These are phyloP conservation scores for Corinectria fuckeliana DNA, from an alignment of 2,329 filamentous ascomycete genomes.

Conservation along the genomic window DNA sequence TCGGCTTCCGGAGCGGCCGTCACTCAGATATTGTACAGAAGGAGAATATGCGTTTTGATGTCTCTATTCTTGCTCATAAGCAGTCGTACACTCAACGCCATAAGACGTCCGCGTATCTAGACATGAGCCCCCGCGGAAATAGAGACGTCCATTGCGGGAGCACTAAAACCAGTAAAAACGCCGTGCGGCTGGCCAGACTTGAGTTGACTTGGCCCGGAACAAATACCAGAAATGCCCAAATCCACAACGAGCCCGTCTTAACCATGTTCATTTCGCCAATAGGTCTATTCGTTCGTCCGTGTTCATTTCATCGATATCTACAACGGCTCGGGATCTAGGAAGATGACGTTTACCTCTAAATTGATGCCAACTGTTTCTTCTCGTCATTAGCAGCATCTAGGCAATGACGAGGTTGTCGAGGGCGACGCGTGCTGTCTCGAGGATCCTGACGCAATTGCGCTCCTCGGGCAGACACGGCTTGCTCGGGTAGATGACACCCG, in stretches of 20 bases:
- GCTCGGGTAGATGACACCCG: constrained; percentile 36
- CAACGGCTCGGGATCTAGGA: background rate
- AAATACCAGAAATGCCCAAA: constrained; percentile 8
- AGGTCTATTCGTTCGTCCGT: background rate
- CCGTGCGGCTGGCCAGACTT: background rate
- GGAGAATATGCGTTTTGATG: background rate
- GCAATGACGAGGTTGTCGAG: constrained; percentile 63
- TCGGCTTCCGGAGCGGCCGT: constrained; percentile 2
- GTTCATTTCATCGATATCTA: background rate
- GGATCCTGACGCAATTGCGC: constrained; percentile 56
- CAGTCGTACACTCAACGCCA: background rate
- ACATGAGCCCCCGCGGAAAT: background rate
- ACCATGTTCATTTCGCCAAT: background rate
- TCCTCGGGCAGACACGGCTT: constrained; percentile 42
- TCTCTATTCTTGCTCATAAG: background rate
- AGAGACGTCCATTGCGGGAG: background rate
- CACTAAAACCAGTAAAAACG: constrained; percentile 3
- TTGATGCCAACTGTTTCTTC: background rate
- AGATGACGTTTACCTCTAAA: background rate
- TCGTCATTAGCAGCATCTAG: constrained; percentile 31
- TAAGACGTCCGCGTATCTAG: no score
- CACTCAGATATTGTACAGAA: background rate
- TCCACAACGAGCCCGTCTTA: background rate
- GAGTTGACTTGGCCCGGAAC: background rate
- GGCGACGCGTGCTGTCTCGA: constrained; percentile 60